Evolutionary conservation across 768 basidiomycete genomes (phyloP), one percentile per base, ranked within the genome.

Genomic region (Boletus bicolor): DNA sequence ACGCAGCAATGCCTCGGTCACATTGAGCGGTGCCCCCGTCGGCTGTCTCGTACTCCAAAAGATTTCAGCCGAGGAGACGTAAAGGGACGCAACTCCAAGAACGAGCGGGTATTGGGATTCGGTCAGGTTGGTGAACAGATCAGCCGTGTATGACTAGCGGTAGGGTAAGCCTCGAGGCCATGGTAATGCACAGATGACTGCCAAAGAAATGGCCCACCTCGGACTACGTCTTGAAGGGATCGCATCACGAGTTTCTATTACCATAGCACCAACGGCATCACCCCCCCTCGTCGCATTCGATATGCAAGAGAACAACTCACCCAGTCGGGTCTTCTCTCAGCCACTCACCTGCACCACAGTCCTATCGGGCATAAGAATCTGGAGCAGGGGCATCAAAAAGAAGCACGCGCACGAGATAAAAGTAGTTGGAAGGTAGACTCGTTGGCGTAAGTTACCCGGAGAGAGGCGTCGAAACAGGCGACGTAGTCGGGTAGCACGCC

Each of bases 151-250:
- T 3, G 77, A 59, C 78, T 79, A 42, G 36, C 9, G 36, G 14
- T 17, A 61, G 2, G 67, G 7, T 37, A 15, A 51, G 34, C 10
- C 11, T 8, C 8, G 5, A 56, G 71, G 60, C 50, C 19, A 5
- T 32, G 34, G 14, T 4, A 2, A 7, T 19, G 17, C 7, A 1
- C 39, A 21, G 7, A 28, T 21, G 55, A 57, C 45, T 5, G 26
- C 32, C 17, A 19, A 24, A 21, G 19, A 59, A 56, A 36, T 51
- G 19, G 11, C 75, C 62, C 49, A 79, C 77, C 63, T 73, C 59
- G 51, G 77, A 73, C 80, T 81, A 83, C 12, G 76, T 71, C 66
- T 81, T 81, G 75, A 77, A 81, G 5, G 78, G 78, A 55, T 77
- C 75, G 59, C 76, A 79, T 79, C 81, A 82, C 48, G 73, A 73